Base-by-base conservation (phyloP, 225 moss, liverwort and hornwort species). In the Ulota crispa region DNA sequence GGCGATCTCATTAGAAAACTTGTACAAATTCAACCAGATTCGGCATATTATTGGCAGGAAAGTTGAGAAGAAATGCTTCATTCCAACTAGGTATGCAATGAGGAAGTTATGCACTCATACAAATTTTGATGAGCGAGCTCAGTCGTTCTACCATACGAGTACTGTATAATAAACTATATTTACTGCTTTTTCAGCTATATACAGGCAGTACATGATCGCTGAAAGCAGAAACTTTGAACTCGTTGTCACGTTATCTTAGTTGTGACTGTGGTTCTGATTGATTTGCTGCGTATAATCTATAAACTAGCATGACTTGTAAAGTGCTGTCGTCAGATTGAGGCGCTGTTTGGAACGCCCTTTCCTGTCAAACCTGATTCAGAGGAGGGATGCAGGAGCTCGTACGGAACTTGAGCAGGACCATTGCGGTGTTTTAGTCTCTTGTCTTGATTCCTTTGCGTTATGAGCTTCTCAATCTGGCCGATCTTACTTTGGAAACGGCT, bases 321-420 rank as follows among this genome's bases (percentile, higher is more conserved):
- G 84, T 74, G 78, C 83, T 85, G 69, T 86, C 86, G 65, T 88
- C 83, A 88, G 83, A 88, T 88, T 68, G 88, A 88, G 23, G 86
- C 73, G 83, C 88, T 88, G 81, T 88, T 88, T 65, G 88, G 88
- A 56, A 88, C 86, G 52, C 88, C 93, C 27, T 81, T 89, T 0
- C 92, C 89, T 31, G 93, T 93, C 76, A 90, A 82, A 41, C 93
- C 93, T 61, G 92, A 82, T 66, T 83, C 87, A 36, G 93, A 93
- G 67, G 89, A 82, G 37, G 91, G 92, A 43, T 88, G 80, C 31
- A 92, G 78, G 37, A 93, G 90, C 78, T 93, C 90, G 60, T 92
- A 93, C 13, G 93, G 93, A 42, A 89, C 84, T 69, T 91, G 82
- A 42, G 89, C 93, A 42, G 83, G 85, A 24, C 93, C 93, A 45